A percentile compares a stretch with the other conserved stretches of the same genome.
These are phyloP conservation scores for Xylariaceae sp. DNA, from an alignment of 2,329 filamentous ascomycete genomes.

Conservation along the genomic window DNA sequence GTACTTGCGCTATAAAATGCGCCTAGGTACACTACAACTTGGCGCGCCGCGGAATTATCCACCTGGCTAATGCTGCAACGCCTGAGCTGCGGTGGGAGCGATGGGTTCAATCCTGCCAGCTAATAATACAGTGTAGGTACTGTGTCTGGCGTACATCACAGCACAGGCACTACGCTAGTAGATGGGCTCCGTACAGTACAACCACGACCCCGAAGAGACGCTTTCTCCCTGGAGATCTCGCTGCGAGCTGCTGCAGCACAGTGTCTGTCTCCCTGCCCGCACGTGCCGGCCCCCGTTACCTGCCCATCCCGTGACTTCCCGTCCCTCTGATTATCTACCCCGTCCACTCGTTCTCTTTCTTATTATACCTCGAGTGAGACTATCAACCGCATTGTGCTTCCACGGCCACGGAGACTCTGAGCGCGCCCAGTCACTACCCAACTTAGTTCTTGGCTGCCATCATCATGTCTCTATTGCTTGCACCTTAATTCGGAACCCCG, in stretches of 20 bases:
- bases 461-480: conserved; percentile 11
- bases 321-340: conserved; percentile 16
- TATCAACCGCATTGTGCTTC: conserved; percentile 17
- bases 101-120: background rate
- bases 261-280: conserved; percentile 11
- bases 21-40: background rate
- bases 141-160: too few relatives aligned
- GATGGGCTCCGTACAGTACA: background rate
- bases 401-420: conserved; percentile 3
- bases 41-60: background rate
- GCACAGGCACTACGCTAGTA: background rate
- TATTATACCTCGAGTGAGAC: conserved; percentile 20
- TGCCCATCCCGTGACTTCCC: conserved; percentile 7
- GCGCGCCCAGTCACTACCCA: conserved; percentile 3
- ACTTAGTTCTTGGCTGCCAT: conserved; percentile 5
- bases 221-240: background rate
- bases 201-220: background rate
- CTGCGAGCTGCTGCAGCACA: background rate
- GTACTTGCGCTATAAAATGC: background rate
- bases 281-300: conserved; percentile 9
- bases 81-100: background rate
- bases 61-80: too few relatives aligned
- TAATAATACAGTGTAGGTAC: background rate
- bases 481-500: conserved; percentile 8
- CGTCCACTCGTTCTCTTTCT: conserved; percentile 17